These are phyloP conservation scores for Taphrina communis DNA, from an alignment of 1,139 yeast species.

Conservation along the genomic window DNA sequence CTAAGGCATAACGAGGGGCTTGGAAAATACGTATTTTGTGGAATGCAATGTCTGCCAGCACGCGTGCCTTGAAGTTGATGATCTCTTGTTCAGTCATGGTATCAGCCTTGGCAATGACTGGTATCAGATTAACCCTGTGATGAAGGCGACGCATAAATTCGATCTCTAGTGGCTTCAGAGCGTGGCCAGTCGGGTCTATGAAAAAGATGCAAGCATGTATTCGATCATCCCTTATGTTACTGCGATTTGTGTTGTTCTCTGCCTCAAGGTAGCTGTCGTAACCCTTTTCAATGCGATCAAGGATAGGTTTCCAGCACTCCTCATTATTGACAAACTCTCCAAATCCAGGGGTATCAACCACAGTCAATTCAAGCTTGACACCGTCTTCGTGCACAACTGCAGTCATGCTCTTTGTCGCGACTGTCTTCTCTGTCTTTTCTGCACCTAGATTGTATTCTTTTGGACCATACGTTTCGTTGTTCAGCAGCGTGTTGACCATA, in stretches of 20 bases:
- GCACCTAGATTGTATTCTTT: constrained; percentile 49
- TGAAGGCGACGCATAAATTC: constrained; percentile 87
- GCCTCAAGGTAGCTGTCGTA: constrained; percentile 87
- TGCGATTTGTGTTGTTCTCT: constrained; percentile 84
- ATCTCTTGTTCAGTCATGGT: constrained; percentile 90
- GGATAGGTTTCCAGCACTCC: constrained; percentile 90
- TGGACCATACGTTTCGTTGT: constrained; percentile 53
- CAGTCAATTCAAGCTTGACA: constrained; percentile 80
- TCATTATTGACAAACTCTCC: constrained; percentile 89
- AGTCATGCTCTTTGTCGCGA: constrained; percentile 69
- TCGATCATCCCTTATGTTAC: constrained; percentile 72
- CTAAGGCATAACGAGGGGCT: constrained; percentile 80
- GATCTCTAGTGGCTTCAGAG: constrained; percentile 85
- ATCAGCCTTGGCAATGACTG: constrained; percentile 93
- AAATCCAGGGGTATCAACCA: constrained; percentile 91
- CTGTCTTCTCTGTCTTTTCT: constrained; percentile 52
- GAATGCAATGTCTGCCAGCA: constrained; percentile 63
- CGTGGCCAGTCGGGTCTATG: constrained; percentile 97
- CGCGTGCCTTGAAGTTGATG: constrained; percentile 65
- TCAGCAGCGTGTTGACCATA: constrained; percentile 86
- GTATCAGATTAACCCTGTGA: constrained; percentile 90
- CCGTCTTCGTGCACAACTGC: constrained; percentile 91
- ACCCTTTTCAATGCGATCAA: constrained; percentile 84
- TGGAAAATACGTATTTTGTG: constrained; percentile 79
- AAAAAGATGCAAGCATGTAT: constrained; percentile 87